A percentile compares a stretch with the other conserved stretches of the same genome.
These are phyloP conservation scores for Colletotrichum sp. DNA, from an alignment of 2,329 filamentous ascomycete species.

Conservation along the genomic window DNA sequence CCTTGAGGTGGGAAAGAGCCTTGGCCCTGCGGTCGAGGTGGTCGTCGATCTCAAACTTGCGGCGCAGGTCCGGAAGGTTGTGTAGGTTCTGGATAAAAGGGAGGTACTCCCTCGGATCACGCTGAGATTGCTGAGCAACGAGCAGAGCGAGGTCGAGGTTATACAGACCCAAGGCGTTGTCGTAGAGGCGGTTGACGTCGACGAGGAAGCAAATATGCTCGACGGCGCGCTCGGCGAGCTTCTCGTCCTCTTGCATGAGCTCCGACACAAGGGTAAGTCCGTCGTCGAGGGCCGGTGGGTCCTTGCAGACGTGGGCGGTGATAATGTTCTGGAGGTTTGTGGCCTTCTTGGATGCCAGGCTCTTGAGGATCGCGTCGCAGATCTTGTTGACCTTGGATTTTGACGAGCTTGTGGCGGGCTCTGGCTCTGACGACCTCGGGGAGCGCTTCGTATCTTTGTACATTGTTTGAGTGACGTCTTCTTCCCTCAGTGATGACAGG, in stretches of 20 bases:
- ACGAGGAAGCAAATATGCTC: constrained; percentile 98
- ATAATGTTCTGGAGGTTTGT: constrained; percentile 87
- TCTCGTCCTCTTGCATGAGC: constrained; percentile 70
- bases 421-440: background rate
- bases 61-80: constrained; percentile 70
- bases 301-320: constrained; percentile 93
- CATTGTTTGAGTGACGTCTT: constrained; percentile 92
- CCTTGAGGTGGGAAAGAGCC: constrained; percentile 78
- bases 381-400: constrained; percentile 81
- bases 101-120: constrained; percentile 93
- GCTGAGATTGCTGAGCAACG: constrained; percentile 94
- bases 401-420: constrained; percentile 9
- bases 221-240: constrained; percentile 84
- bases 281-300: constrained; percentile 85
- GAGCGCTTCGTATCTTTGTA: constrained; percentile 80
- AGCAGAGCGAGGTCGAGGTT: constrained; percentile 88
- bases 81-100: constrained; percentile 92
- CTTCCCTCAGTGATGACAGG: constrained; percentile 83
- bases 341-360: constrained; percentile 65
- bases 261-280: constrained; percentile 81
- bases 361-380: constrained; percentile 81
- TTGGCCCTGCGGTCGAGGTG: constrained; percentile 79
- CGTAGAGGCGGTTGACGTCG: constrained; percentile 90
- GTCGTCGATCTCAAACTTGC: constrained; percentile 87
- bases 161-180: constrained; percentile 88